phyloP scores from a whole-genome alignment of 768 basidiomycete species.

The Mycena rebaudengoi region DNA sequence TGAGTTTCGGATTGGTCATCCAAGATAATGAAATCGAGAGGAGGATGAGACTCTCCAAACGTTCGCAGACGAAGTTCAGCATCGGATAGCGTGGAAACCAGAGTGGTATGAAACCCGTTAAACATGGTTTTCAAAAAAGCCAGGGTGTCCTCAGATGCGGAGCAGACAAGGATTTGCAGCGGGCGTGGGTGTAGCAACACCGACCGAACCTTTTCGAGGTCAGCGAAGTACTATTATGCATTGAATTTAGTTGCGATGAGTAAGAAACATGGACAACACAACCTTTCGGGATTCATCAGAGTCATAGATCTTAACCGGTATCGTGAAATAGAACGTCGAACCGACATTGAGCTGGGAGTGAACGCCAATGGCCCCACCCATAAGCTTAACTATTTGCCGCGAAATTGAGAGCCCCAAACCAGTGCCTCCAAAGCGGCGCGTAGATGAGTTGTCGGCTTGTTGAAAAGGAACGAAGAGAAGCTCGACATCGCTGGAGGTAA shows the following conservation, averaged over 20 bases:
- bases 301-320: slow-evolving; percentile 68
- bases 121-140: slow-evolving; percentile 67
- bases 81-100: slow-evolving; percentile 54
- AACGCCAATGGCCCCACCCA: slow-evolving; percentile 79
- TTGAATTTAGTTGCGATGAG: slow-evolving; percentile 6
- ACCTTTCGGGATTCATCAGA: slow-evolving; percentile 68
- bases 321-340: slow-evolving; percentile 78
- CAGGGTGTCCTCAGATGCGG: slow-evolving; percentile 65
- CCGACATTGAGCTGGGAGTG: slow-evolving; percentile 70
- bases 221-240: slow-evolving; percentile 49
- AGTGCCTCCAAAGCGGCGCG: slow-evolving; percentile 81
- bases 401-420: slow-evolving; percentile 80
- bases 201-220: slow-evolving; percentile 57
- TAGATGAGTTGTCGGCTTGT: slow-evolving; percentile 82
- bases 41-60: slow-evolving; percentile 37
- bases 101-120: slow-evolving; percentile 57
- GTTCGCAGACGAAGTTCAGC: slow-evolving; percentile 50
- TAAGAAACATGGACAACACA: neutral
- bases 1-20: slow-evolving; percentile 71
- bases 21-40: slow-evolving; percentile 71
- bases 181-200: slow-evolving; percentile 56
- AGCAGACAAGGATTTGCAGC: slow-evolving; percentile 62
- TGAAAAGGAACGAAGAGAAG: slow-evolving; percentile 79
- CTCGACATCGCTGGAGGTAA: slow-evolving; percentile 71
- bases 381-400: slow-evolving; percentile 76